Conservation (phyloP, 208 protist species). For the Leishmania mexicana region DNA sequence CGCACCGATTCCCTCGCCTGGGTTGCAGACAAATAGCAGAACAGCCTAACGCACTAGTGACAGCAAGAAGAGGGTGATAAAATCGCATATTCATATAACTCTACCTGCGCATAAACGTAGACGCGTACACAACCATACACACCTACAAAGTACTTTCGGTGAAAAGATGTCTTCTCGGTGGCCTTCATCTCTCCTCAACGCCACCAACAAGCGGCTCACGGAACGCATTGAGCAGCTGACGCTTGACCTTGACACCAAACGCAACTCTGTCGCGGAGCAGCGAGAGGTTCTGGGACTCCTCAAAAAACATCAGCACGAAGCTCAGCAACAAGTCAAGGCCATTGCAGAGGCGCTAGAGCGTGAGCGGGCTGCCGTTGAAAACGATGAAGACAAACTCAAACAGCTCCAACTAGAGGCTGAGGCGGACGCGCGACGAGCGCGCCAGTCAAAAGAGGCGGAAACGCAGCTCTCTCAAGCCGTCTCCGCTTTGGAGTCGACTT, state of each 20-base stretch:
- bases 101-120: constrained; percentile 13
- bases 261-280: constrained; percentile 40
- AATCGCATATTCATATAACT: background rate
- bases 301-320: constrained; percentile 36
- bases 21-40: background rate
- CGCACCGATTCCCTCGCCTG: background rate
- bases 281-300: constrained; percentile 44
- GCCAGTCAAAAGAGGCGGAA: constrained; percentile 23
- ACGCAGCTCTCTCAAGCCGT: constrained; percentile 12
- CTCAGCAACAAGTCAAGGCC: constrained; percentile 29
- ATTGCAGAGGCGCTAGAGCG: constrained; percentile 17
- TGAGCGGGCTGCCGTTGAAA: constrained; percentile 11
- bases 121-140: background rate
- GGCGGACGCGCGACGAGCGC: constrained; percentile 11
- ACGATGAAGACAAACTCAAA: constrained; percentile 24
- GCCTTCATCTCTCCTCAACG: constrained; percentile 65
- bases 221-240: constrained; percentile 41
- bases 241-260: constrained; percentile 34
- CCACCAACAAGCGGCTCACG: constrained; percentile 60
- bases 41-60: background rate
- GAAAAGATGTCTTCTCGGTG: constrained; percentile 45
- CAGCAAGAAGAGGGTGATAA: background rate
- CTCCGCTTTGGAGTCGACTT: constrained; percentile 8
- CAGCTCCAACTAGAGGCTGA: constrained; percentile 35
- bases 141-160: background rate